These are phyloP conservation scores for Rhododendron molle DNA, from an alignment of 148 eudicot species.

Conservation along the genomic window DNA sequence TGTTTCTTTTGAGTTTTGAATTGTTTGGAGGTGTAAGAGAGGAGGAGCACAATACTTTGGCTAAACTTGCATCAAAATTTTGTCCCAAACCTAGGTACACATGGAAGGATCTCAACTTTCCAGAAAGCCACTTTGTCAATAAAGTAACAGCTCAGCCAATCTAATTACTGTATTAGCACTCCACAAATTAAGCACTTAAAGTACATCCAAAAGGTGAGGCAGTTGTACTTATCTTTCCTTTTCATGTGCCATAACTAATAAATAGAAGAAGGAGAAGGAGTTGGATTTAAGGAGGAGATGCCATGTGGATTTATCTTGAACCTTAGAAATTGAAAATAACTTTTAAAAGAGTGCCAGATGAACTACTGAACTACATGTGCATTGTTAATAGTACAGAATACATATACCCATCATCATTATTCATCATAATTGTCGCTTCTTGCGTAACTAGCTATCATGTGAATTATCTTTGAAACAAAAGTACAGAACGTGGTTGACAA, in stretches of 20 bases:
- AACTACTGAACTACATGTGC: no score
- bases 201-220: neutral
- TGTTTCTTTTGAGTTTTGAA: neutral
- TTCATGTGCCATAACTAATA: no score
- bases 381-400: no score
- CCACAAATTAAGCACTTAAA: neutral
- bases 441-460: neutral
- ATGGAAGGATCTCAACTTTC: neutral
- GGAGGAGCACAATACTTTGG: neutral
- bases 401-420: neutral
- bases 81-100: neutral
- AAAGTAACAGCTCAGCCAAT: neutral
- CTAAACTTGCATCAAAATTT: neutral
- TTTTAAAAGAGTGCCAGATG: no score
- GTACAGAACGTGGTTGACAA: neutral
- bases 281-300: no score
- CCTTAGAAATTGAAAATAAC: no score
- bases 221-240: neutral
- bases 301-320: no score
- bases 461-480: neutral
- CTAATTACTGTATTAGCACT: neutral
- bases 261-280: no score
- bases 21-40: neutral
- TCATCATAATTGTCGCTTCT: neutral
- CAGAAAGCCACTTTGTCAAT: neutral